Evolutionary conservation across 164 flowering plant species (phyloP).

Genomic region (Dillenia turbinata): DNA sequence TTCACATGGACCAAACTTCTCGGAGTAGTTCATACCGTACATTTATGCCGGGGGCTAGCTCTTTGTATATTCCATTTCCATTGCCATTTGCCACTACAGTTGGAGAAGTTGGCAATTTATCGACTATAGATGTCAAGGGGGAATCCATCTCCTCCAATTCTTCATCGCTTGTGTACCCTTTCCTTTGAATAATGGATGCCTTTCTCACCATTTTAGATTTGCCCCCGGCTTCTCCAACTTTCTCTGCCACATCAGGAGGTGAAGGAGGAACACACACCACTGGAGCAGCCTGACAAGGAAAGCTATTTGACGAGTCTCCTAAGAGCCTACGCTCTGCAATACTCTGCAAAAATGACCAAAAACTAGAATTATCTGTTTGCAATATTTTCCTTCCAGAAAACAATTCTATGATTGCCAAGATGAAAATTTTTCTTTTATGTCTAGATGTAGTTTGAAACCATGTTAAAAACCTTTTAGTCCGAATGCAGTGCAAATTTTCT

Average conservation of each 20-base stretch:
- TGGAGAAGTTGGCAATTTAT: conserved; percentile 39
- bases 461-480: too few species aligned
- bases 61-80: conserved; percentile 20
- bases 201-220: conserved; percentile 49
- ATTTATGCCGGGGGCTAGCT: conserved; percentile 8
- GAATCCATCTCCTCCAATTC: conserved; percentile 85
- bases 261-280: conserved; percentile 67
- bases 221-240: conserved; percentile 61
- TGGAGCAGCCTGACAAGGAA: conserved; percentile 72
- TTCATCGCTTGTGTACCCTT: conserved; percentile 93
- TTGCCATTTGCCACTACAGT: conserved; percentile 25
- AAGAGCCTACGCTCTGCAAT: conserved; percentile 54
- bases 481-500: too few species aligned
- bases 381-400: background rate
- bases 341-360: conserved; percentile 32
- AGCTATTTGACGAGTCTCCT: conserved; percentile 44
- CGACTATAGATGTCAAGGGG: conserved; percentile 55
- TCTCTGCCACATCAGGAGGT: conserved; percentile 51
- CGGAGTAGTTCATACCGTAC: conserved; percentile 78
- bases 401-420: background rate
- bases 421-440: background rate
- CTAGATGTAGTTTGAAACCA: background rate
- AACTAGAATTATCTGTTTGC: background rate
- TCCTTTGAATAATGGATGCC: conserved; percentile 66
- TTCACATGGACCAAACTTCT: conserved; percentile 62